A percentile compares a stretch with the other conserved stretches of the same genome.
These are phyloP conservation scores for Paramecium bursaria DNA, from an alignment of 73 alveolate species.

Conservation along the genomic window DNA sequence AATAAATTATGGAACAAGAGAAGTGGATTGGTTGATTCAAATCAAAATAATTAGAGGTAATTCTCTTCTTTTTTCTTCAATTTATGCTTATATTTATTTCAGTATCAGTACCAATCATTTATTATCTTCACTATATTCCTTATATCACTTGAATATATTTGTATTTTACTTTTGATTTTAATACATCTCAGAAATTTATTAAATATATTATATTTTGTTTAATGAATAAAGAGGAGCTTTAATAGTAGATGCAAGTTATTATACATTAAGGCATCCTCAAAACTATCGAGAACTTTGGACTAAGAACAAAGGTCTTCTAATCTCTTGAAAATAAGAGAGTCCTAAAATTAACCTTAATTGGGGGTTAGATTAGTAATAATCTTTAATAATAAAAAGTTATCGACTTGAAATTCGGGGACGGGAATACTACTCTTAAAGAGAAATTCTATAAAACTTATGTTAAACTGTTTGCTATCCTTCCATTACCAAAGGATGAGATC, in stretches of 20 bases:
- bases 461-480: slow-evolving; percentile 56
- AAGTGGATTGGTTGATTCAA: no score
- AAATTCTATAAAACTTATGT: slow-evolving; percentile 57
- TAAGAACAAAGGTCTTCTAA: slow-evolving; percentile 36
- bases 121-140: no score
- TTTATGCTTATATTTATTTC: no score
- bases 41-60: no score
- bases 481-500: slow-evolving; percentile 69
- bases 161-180: no score
- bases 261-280: slow-evolving; percentile 40
- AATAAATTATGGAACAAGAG: no score
- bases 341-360: slow-evolving; percentile 23
- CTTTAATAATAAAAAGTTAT: background rate
- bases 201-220: no score
- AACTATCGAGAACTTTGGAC: slow-evolving; percentile 16
- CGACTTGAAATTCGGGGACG: slow-evolving; percentile 28
- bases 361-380: slow-evolving; percentile 12
- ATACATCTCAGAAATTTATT: no score
- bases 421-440: slow-evolving; percentile 30
- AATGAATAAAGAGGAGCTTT: slow-evolving; percentile 23
- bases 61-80: no score
- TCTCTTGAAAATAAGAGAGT: slow-evolving; percentile 15
- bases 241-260: background rate
- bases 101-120: no score
- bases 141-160: no score